Evolutionary conservation across 2,329 filamentous ascomycete species (phyloP).

Genomic region (Aschersonia sp.): DNA sequence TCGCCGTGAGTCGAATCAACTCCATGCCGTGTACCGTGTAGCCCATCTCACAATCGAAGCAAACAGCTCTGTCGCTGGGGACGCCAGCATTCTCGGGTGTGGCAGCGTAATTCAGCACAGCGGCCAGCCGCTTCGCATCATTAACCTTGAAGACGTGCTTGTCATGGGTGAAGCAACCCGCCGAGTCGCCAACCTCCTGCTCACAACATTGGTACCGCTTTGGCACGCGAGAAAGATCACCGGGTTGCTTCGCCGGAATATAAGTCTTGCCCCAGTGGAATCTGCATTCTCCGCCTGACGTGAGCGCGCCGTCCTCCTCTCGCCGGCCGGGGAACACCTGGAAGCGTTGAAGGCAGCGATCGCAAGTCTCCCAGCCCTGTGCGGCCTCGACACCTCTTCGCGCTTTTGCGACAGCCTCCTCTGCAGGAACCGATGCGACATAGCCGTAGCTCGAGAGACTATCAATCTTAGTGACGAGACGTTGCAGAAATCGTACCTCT

Average conservation of each 20-base stretch:
- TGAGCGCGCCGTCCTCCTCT: slow-evolving; percentile 58
- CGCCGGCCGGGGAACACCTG: slow-evolving; percentile 83
- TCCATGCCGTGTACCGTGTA: slow-evolving; percentile 85
- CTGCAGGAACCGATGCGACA: slow-evolving; percentile 51
- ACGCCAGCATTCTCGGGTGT: slow-evolving; percentile 54
- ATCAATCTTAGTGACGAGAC: slow-evolving; percentile 49
- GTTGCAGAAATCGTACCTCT: slow-evolving; percentile 50
- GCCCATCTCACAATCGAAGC: slow-evolving; percentile 96
- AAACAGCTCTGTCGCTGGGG: slow-evolving; percentile 47
- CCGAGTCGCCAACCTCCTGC: slow-evolving; percentile 53
- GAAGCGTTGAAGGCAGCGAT: slow-evolving; percentile 74
- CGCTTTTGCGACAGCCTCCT: slow-evolving; percentile 52
- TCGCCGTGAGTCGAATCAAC: slow-evolving; percentile 76
- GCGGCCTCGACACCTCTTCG: slow-evolving; percentile 49
- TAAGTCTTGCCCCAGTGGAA: slow-evolving; percentile 68
- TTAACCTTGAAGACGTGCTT: slow-evolving; percentile 82
- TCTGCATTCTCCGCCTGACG: slow-evolving; percentile 62
- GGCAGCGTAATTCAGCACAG: slow-evolving; percentile 62
- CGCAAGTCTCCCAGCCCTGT: slow-evolving; percentile 74
- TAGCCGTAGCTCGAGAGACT: slow-evolving; percentile 60
- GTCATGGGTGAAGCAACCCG: slow-evolving; percentile 56
- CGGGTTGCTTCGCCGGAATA: slow-evolving; percentile 39
- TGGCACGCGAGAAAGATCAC: slow-evolving; percentile 40
- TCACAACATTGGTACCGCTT: slow-evolving; percentile 69
- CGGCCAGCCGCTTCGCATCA: slow-evolving; percentile 61